Base-by-base conservation (phyloP, 768 basidiomycete species). In the Suillus brevipes region DNA sequence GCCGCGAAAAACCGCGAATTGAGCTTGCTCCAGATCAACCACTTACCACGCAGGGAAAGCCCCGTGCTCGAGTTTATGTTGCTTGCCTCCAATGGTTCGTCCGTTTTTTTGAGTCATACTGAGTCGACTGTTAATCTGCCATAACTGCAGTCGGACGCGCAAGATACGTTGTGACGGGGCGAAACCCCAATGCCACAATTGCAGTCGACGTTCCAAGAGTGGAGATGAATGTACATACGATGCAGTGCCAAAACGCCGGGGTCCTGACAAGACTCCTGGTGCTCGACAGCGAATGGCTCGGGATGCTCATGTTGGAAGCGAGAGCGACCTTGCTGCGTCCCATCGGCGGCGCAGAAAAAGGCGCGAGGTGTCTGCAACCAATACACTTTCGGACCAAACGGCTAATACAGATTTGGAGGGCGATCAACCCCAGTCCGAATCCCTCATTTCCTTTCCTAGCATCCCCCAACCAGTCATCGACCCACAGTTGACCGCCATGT, bases 101-200 rank as follows among this genome's bases (percentile, higher is more conserved):
- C 43, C 25, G 28, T 47, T 62, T 31, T 31, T 59, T 28, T 20
- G 6, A 59, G 6, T 16, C 40, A 20, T 23, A 42, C 57, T 43
- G 14, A 10, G 67, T 50, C 65, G 52, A 64, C 68, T 53, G 42
- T 57, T 53, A 67, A 52, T 64, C 34, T 23, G 34, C 36, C 42
- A 65, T 55, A 72, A 60, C 12, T 60, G 20, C 68, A 93, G 91
- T 72, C 91, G 92, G 31, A 84, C 82, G 18, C 84, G 91, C 31
- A 94, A 94, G 72, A 91, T 90, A 67, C 87, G 91, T 6, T 94
- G 92, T 74, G 91, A 93, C 73, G 92, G 92, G 61, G 87, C 88
- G 10, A 91, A 88, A 68, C 92, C 92, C 12, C 71, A 81, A 12
- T 94, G 92, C 71, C 85, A 89, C 71, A 92, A 92, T 70, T 94